Evolutionary conservation across 306 rosid genomes (phyloP), one percentile per base, ranked within the genome.

Genomic region (Ormosia emarginata): DNA sequence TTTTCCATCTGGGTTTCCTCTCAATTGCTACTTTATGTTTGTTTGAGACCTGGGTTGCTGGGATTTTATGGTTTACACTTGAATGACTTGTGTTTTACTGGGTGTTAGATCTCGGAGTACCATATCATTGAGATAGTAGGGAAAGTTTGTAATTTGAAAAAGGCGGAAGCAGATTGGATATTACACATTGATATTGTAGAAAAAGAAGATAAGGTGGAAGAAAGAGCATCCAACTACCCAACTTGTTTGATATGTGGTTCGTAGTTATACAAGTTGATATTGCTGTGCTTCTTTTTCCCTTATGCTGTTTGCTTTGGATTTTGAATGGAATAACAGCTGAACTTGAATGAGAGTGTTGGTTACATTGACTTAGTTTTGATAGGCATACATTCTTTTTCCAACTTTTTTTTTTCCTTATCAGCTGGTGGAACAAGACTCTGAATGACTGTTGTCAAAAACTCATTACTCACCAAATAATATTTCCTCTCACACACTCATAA

Each of bases 91-190:
- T 78, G 15, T 78, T 40, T 64, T 59, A 58, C 83, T 29, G 74
- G 81, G 56, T 57, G 65, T 17, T 85, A 91, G 98, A 93, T 93
- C 90, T 93, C 97, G 71, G 98, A 95, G 87, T 87, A 85, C 86
- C 92, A 93, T 71, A 90, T 95, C 40, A 95, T 95, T 81, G 98
- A 95, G 88, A 90, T 95, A 70, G 86, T 94, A 44, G 98, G 93
- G 95, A 95, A 91, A 85, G 95, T 90, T 77, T 95, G 98, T 71
- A 91, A 91, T 86, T 84, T 95, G 87, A 95, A 93, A 89, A 95
- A 91, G 85, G 88, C 85, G 0, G 98, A 93, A 86, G 98, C 97
- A 11, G 98, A 95, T 88, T 95, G 98, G 98, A 93, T 95, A 73
- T 81, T 95, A 81, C 87, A 81, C 84, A 91, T 95, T 64, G 98